A percentile compares a stretch with the other conserved stretches of the same genome.
Conservation (phyloP, 208 protist genomes). For the Polymyxa betae region DNA sequence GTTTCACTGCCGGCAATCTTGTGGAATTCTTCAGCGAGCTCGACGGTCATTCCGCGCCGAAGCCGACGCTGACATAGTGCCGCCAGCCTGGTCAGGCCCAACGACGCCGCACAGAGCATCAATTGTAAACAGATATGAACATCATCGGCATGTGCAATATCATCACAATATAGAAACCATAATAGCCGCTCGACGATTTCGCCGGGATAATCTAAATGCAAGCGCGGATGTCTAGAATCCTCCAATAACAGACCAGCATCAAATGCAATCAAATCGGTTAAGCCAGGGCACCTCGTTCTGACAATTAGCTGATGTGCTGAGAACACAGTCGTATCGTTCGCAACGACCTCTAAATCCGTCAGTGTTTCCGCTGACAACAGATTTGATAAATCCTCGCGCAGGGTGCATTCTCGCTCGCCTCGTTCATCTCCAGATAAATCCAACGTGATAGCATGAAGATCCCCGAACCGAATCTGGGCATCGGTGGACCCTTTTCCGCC, state of each 20-base stretch:
- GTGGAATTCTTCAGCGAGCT: neutral
- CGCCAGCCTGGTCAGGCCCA: neutral
- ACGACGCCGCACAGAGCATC: neutral
- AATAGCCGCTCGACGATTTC: neutral
- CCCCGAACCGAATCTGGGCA: slow-evolving; percentile 29
- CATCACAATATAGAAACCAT: neutral
- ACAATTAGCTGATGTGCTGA: neutral
- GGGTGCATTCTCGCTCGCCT: neutral
- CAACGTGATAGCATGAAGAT: slow-evolving; percentile 2
- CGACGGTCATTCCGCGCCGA: neutral
- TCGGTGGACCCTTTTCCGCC: slow-evolving; percentile 23
- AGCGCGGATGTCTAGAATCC: neutral
- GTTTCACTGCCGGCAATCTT: neutral
- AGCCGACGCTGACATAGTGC: neutral
- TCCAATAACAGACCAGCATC: neutral
- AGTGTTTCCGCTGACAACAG: neutral
- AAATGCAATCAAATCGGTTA: neutral
- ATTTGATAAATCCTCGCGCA: neutral
- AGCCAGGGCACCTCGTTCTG: neutral
- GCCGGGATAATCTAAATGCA: neutral
- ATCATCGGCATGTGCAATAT: neutral
- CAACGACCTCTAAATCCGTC: neutral
- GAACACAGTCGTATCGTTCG: neutral
- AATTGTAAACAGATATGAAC: neutral
- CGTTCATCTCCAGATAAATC: neutral